Percentiles rank a stretch among this genome's conserved stretches.
Evolutionary conservation across 176 grass and related monocot species (phyloP).

Genomic region (Carex cristatella): DNA sequence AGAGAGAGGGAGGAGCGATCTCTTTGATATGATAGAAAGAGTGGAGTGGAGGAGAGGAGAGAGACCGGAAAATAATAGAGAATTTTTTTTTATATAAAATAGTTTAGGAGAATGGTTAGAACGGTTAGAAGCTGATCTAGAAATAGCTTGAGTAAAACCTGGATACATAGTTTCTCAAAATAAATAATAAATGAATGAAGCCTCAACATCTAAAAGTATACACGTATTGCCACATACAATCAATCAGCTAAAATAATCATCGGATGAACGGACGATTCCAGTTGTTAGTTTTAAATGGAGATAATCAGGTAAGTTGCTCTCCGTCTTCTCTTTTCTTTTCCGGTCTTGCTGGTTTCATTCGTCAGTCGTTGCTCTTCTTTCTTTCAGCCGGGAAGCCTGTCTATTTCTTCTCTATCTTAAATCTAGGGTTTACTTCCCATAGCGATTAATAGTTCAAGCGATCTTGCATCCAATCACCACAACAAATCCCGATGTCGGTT

Average conservation of each 20-base stretch:
- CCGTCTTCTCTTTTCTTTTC: neutral
- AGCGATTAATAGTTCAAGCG: neutral
- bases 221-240: neutral
- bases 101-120: no score
- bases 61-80: no score
- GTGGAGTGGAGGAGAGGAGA: no score
- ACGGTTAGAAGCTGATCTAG: no score
- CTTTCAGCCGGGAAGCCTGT: neutral
- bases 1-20: no score
- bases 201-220: neutral
- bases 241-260: neutral
- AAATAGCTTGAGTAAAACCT: no score
- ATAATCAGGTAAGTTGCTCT: neutral
- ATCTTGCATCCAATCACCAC: neutral
- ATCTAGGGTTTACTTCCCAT: conserved; percentile 11
- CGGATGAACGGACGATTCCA: neutral
- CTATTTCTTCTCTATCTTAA: neutral
- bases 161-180: no score
- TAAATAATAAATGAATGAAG: no score
- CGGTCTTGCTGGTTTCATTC: conserved; percentile 6
- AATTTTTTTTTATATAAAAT: no score
- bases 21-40: no score
- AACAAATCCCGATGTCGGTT: conserved; percentile 17
- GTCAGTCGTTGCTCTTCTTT: conserved; percentile 15
- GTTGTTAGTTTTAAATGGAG: neutral